A percentile compares a stretch with the other conserved stretches of the same genome.
Evolutionary conservation across 805 yeast species (phyloP).

Genomic region (Tanozyma kutaoensis): DNA sequence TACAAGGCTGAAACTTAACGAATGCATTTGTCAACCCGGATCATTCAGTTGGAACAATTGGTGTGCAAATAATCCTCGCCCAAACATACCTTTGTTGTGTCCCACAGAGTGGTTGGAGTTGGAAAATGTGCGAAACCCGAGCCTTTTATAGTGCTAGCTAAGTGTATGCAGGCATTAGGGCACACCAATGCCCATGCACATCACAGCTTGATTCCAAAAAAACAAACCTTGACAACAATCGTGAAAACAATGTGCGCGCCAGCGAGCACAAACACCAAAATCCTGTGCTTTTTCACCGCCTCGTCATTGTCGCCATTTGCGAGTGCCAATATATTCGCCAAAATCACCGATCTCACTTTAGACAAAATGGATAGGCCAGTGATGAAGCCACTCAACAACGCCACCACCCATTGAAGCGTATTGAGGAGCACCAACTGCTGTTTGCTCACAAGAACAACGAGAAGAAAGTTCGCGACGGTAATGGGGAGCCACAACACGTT

Average conservation of each 20-base stretch:
- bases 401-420: conserved; percentile 50
- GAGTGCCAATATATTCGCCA: conserved; percentile 19
- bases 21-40: conserved; percentile 4
- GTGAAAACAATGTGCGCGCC: conserved; percentile 45
- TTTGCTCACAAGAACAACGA: conserved; percentile 33
- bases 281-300: conserved; percentile 17
- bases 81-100: conserved; percentile 14
- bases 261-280: conserved; percentile 27
- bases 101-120: conserved; percentile 7
- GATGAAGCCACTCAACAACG: conserved; percentile 43
- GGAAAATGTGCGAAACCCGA: not conserved
- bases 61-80: conserved; percentile 40
- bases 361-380: conserved; percentile 43
- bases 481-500: conserved; percentile 81
- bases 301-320: conserved; percentile 14
- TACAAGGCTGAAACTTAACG: not conserved
- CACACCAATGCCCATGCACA: not conserved
- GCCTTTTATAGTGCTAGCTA: not conserved
- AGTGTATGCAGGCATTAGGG: not conserved
- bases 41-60: conserved; percentile 51
- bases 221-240: conserved; percentile 49
- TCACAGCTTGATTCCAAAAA: conserved; percentile 29
- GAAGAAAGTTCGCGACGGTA: conserved; percentile 43
- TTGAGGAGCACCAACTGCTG: conserved; percentile 24
- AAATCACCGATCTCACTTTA: conserved; percentile 28